phyloP scores from a whole-genome alignment of 2,329 filamentous ascomycete genomes.

The Sporothrix curviconia region DNA sequence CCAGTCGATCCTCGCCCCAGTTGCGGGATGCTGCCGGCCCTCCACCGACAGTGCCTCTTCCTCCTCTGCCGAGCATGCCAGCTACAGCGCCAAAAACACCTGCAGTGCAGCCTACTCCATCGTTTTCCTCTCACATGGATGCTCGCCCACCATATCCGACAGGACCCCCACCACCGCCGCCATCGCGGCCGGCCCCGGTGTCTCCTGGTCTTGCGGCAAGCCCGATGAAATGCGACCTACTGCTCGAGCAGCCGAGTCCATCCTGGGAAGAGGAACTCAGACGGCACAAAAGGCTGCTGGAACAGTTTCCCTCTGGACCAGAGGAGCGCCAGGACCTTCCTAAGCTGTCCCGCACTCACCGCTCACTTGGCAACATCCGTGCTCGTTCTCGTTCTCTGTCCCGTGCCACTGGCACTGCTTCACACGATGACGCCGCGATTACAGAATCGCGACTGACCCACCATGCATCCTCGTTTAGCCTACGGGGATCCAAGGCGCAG shows the following conservation, averaged over 20 bases:
- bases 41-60: conserved; percentile 13
- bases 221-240: too few species aligned
- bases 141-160: conserved; percentile 2
- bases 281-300: conserved; percentile 15
- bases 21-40: conserved; percentile 8
- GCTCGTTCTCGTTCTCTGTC: conserved; percentile 12
- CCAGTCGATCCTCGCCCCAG: conserved; percentile 18
- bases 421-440: background rate
- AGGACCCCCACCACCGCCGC: conserved; percentile 6
- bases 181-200: too few species aligned
- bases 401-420: background rate
- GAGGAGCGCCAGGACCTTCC: conserved; percentile 4
- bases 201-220: background rate
- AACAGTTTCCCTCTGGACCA: conserved; percentile 11
- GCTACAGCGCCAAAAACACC: background rate
- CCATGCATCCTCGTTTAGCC: background rate
- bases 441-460: background rate
- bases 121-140: background rate
- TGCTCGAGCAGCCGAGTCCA: background rate
- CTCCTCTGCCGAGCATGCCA: conserved; percentile 16
- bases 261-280: conserved; percentile 13
- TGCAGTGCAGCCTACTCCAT: background rate
- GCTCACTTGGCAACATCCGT: conserved; percentile 18
- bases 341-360: conserved; percentile 10
- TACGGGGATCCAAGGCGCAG: background rate